Evolutionary conservation across 2,329 filamentous ascomycete genomes (phyloP).

Genomic region (Colletotrichum tamarilloi): DNA sequence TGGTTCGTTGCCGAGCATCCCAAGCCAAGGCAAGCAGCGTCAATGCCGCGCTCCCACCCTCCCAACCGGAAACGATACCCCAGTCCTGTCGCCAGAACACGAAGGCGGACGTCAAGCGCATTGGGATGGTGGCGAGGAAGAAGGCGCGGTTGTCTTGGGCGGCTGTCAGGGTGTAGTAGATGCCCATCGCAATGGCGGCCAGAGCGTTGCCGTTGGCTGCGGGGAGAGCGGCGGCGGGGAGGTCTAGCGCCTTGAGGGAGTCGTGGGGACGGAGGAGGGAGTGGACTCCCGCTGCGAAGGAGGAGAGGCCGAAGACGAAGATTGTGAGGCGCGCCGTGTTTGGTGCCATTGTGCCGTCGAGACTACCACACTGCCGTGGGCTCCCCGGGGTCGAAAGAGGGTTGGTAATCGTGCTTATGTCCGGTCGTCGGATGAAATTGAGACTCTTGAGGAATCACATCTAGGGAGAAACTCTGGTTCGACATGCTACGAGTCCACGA

Average conservation of each 20-base stretch:
- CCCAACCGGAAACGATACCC: constrained; percentile 42
- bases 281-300: constrained; percentile 37
- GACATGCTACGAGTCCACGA: not conserved
- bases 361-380: too few species aligned
- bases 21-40: constrained; percentile 5
- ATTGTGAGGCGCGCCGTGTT: constrained; percentile 32
- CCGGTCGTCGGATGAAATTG: not conserved
- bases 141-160: constrained; percentile 46
- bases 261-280: constrained; percentile 7
- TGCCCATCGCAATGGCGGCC: constrained; percentile 45
- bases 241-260: not conserved
- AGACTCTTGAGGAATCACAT: not conserved
- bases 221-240: constrained; percentile 29
- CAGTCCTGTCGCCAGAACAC: constrained; percentile 45
- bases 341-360: not conserved
- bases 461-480: not conserved
- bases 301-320: constrained; percentile 40
- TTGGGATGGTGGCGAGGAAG: constrained; percentile 44
- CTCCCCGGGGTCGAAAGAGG: too few species aligned
- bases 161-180: constrained; percentile 46
- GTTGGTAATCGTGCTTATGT: not conserved
- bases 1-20: not conserved
- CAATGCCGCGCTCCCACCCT: constrained; percentile 40
- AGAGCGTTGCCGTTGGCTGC: constrained; percentile 38
- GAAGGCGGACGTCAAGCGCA: constrained; percentile 42